These are phyloP conservation scores for Boletus reticulatus DNA, from an alignment of 768 basidiomycete genomes.

Conservation along the genomic window DNA sequence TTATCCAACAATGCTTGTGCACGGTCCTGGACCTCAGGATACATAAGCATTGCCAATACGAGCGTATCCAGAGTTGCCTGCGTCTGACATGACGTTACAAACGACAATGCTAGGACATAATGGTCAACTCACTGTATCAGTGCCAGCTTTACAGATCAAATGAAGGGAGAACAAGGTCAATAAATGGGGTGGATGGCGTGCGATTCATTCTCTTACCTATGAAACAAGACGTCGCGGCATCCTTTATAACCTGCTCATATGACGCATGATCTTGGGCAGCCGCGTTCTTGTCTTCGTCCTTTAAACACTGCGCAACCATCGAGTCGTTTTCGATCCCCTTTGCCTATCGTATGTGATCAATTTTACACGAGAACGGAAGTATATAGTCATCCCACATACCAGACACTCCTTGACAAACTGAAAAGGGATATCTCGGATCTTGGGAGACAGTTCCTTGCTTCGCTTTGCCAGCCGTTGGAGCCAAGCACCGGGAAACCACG, in stretches of 20 bases:
- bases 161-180: neutral
- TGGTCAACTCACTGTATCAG: constrained; percentile 11
- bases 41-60: constrained; percentile 18
- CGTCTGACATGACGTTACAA: constrained; percentile 11
- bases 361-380: neutral
- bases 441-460: constrained; percentile 9
- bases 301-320: constrained; percentile 20
- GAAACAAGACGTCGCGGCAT: constrained; percentile 17
- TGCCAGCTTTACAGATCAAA: constrained; percentile 10
- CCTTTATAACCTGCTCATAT: constrained; percentile 20
- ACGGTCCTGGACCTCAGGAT: constrained; percentile 23
- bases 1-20: constrained; percentile 17
- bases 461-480: constrained; percentile 8
- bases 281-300: constrained; percentile 1
- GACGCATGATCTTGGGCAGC: neutral
- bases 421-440: constrained; percentile 19
- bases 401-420: constrained; percentile 23
- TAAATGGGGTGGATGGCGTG: neutral
- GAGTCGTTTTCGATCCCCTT: constrained; percentile 20
- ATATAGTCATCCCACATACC: constrained; percentile 2
- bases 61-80: constrained; percentile 12
- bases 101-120: neutral
- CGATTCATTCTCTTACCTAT: constrained; percentile 11
- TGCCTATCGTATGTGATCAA: constrained; percentile 9
- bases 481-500: constrained; percentile 17